Conservation (phyloP, 2,329 filamentous ascomycete genomes). For the Pyrenophora seminiperda region DNA sequence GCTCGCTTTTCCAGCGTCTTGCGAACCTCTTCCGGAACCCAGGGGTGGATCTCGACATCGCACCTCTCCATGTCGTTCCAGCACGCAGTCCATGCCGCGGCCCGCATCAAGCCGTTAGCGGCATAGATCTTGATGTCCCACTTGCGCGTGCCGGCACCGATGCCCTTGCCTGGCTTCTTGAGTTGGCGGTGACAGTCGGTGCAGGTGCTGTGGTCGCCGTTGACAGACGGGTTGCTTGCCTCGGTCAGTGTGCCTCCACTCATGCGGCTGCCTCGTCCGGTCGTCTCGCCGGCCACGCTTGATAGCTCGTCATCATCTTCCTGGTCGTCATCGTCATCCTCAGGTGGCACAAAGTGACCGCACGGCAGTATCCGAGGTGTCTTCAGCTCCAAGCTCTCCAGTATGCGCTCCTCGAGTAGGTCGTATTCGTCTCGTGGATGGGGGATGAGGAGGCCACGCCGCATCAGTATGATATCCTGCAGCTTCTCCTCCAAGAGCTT, state of each 20-base stretch:
- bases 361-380: conserved; percentile 73
- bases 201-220: conserved; percentile 51
- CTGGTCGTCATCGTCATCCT: conserved; percentile 44
- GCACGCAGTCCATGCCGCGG: conserved; percentile 88
- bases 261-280: conserved; percentile 45
- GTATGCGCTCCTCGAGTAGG: conserved; percentile 74
- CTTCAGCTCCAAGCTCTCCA: conserved; percentile 75
- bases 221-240: conserved; percentile 29
- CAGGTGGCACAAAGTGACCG: conserved; percentile 68
- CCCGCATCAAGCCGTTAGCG: conserved; percentile 90
- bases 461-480: conserved; percentile 69
- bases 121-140: conserved; percentile 90
- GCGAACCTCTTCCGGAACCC: conserved; percentile 64
- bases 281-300: conserved; percentile 37
- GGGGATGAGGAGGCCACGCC: conserved; percentile 74
- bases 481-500: conserved; percentile 71
- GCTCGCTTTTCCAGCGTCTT: conserved; percentile 63
- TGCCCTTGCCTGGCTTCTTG: conserved; percentile 43
- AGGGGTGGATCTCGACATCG: conserved; percentile 86
- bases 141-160: conserved; percentile 55
- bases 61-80: conserved; percentile 99
- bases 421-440: conserved; percentile 83
- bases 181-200: conserved; percentile 54
- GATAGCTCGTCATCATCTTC: conserved; percentile 44
- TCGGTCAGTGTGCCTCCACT: conserved; percentile 43